Base-by-base conservation (phyloP, 2,329 filamentous ascomycete genomes). In the Aspergillus melleus region DNA sequence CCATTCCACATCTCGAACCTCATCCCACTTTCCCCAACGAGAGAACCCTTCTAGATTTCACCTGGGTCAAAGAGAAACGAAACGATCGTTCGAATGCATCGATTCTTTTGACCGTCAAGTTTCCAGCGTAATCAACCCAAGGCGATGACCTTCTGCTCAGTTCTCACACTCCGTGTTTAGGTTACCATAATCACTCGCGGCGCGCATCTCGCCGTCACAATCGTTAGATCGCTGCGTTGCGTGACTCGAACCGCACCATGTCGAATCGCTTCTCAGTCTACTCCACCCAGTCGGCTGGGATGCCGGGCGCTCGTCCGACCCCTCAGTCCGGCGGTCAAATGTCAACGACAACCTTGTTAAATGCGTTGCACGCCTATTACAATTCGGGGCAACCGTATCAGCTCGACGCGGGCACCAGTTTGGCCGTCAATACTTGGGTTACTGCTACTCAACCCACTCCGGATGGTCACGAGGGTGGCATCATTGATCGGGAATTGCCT, bases 381-480 rank as follows among this genome's bases (percentile, higher is more conserved):
- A 85, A 91, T 52, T 87, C 90, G 3, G 88, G 88, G 30, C 87
- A 92, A 70, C 87, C 94, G n/a, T 95, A 96, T 74, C 84, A 84
- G 63, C 85, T 99, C 50, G 95, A 99, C 76, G 88, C 92, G 52
- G 92, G 91, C 66, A 95, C 93, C 39, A 96, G 92, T 74, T 76
- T 98, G 44, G 93, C 95, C 0, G 92, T 98, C 66, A 98, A 98
- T 79, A 97, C 92, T 59, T 97, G 93, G 93, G 84, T 95, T 55
- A 96, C 91, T 3, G 91, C 91, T 19, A 83, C 86, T 29, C 90
- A 90, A 66, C 80, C 85, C 24, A 86, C 88, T 44, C 83, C 86
- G 2, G 86, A 92, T 69, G 90, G 90, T 42, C 83, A 85, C 58
- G 81, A 83, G 51, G 91, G 90, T 54, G 91, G 90, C 56, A 92